Evolutionary conservation across 2,329 filamentous ascomycete species (phyloP).

Genomic region (Aspergillus luchuensis): DNA sequence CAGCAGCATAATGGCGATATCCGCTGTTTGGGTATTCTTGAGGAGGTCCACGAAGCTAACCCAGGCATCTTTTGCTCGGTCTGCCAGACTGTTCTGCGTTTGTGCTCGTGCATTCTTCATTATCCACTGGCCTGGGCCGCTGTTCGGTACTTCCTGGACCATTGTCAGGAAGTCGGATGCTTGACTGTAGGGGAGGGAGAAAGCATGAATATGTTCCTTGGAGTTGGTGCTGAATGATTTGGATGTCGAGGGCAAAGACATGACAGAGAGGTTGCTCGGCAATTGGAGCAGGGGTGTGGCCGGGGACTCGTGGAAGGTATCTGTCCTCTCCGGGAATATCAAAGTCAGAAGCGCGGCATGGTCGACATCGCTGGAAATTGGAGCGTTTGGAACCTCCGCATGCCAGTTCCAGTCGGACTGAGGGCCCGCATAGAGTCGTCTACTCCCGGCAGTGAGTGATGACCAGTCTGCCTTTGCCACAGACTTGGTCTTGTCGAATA

Average conservation of each 20-base stretch:
- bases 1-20: conserved; percentile 95
- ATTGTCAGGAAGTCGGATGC: conserved; percentile 73
- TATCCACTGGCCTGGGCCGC: conserved; percentile 71
- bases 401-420: conserved; percentile 81
- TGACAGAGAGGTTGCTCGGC: not conserved
- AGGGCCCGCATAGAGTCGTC: not conserved
- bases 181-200: conserved; percentile 73
- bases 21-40: conserved; percentile 89
- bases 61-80: conserved; percentile 81
- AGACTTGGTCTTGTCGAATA: not conserved
- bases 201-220: conserved; percentile 81
- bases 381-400: conserved; percentile 56
- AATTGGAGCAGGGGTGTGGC: not conserved
- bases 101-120: conserved; percentile 82
- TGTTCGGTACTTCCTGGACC: conserved; percentile 77
- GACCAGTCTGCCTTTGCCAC: not conserved
- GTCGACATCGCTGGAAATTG: not conserved
- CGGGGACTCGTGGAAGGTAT: not conserved
- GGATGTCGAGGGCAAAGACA: conserved; percentile 56
- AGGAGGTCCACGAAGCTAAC: conserved; percentile 76
- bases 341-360: conserved; percentile 37
- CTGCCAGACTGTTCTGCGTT: conserved; percentile 61
- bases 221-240: conserved; percentile 82
- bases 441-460: not conserved
- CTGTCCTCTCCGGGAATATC: conserved; percentile 43